Evolutionary conservation across 148 eudicot species (phyloP).

Genomic region (Persicaria tinctoria): DNA sequence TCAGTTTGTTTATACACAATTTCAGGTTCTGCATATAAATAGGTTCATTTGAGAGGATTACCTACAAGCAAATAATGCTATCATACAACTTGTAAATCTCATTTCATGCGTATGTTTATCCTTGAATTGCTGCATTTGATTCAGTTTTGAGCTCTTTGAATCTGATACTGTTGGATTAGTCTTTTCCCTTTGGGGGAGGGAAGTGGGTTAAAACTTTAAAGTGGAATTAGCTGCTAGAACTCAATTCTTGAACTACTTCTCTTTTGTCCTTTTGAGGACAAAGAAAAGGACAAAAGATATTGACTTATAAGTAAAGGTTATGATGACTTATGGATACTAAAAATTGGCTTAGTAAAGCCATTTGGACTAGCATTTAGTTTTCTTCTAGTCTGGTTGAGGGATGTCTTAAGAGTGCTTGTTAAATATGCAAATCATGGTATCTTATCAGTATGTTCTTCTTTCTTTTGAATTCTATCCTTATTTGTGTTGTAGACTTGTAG

Average conservation of each 20-base stretch:
- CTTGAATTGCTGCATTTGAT: background rate
- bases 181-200: background rate
- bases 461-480: too few relatives aligned
- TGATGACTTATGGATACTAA: background rate
- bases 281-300: too few relatives aligned
- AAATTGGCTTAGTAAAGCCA: background rate
- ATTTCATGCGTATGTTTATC: background rate
- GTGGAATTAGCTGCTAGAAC: background rate
- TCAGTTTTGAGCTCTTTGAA: background rate
- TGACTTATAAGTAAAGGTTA: background rate
- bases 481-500: too few relatives aligned
- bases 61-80: too few relatives aligned
- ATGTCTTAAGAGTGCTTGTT: too few relatives aligned
- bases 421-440: too few relatives aligned
- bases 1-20: too few relatives aligned
- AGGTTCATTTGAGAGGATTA: too few relatives aligned
- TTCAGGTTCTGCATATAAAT: too few relatives aligned
- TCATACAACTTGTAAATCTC: background rate
- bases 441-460: too few relatives aligned
- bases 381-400: too few relatives aligned
- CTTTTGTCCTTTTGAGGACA: background rate
- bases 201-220: background rate
- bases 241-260: background rate
- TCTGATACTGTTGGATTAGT: background rate
- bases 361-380: too few relatives aligned